phyloP scores from a whole-genome alignment of 176 grass and related monocot genomes.

The Pontederia paniculata region DNA sequence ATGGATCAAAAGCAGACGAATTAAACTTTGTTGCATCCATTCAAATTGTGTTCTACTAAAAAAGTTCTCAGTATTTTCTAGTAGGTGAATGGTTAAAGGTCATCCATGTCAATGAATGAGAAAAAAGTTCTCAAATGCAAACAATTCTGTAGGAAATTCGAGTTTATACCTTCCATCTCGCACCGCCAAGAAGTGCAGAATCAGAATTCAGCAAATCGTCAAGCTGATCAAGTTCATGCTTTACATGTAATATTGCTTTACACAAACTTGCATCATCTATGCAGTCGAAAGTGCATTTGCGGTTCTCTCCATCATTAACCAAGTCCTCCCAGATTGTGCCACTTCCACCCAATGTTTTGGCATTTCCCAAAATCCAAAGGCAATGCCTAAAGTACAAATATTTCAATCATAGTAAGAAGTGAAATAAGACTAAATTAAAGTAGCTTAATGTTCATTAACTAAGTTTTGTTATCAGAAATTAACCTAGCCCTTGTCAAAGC shows the following conservation, averaged over 20 bases:
- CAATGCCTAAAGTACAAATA: constrained; percentile 47
- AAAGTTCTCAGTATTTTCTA: too few relatives aligned
- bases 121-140: too few relatives aligned
- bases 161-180: constrained; percentile 64
- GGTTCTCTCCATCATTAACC: constrained; percentile 31
- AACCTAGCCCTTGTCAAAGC: constrained; percentile 84
- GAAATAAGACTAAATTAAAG: too few relatives aligned
- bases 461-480: not conserved
- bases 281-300: constrained; percentile 35
- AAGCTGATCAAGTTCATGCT: constrained; percentile 60
- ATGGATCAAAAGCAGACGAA: too few relatives aligned
- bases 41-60: too few relatives aligned
- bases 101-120: not conserved
- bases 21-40: too few relatives aligned
- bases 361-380: constrained; percentile 76
- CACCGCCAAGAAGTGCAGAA: constrained; percentile 48
- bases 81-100: not conserved
- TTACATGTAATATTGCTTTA: constrained; percentile 49
- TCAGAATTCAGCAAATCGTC: constrained; percentile 64
- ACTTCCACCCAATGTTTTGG: constrained; percentile 33
- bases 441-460: too few relatives aligned
- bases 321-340: constrained; percentile 50
- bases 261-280: constrained; percentile 25
- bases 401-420: too few relatives aligned
- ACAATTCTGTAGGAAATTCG: too few relatives aligned